Base-by-base conservation (phyloP, 148 eudicot genomes). In the Linanthus parryae region DNA sequence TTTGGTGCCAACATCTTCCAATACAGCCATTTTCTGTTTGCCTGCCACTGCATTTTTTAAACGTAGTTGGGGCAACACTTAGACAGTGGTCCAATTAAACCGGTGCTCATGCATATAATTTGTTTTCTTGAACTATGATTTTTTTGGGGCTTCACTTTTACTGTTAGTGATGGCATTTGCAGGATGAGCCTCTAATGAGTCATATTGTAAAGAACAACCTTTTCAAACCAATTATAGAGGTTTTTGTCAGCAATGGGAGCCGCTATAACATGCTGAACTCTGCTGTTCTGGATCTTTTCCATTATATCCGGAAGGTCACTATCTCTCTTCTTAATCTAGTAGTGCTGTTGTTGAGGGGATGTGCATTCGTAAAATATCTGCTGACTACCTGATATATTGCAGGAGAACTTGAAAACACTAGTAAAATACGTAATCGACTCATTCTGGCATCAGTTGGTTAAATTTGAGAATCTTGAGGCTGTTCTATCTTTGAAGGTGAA, bases 251-350 rank as follows among this genome's bases (percentile, higher is more conserved):
- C 28, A 90, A 90, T 72, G 97, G 95, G 3, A 52, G 62, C 63
- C 95, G 88, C 26, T 82, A 90, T 58, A 90, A 90, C 56, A 64
- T 90, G 54, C 72, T 90, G 53, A 77, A 90, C 54, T 90, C 97
- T 54, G 91, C 87, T 12, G 78, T 83, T 71, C 76, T 90, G 36
- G 97, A 90, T 28, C 91, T 90, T 38, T 73, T 90, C 29, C 95
- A 90, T 56, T 76, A 71, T 52, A 82, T 85, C 43, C 65, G 88
- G 34, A 80, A 64, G 97, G 97, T 90, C 41, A 37, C 36, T 22
- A 6, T 48, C 29, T 53, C n/a, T n/a, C 45, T 19, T 33, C 17
- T 42, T 8, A 10, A 37, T 44, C 55, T 8, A 7, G 41, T 45
- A 5, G 26, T 5, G 34, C 29, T 41, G 22, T 15, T 42, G 34